Conservation (phyloP, 169 alveolate genomes). For the Perkinsus marinus region DNA sequence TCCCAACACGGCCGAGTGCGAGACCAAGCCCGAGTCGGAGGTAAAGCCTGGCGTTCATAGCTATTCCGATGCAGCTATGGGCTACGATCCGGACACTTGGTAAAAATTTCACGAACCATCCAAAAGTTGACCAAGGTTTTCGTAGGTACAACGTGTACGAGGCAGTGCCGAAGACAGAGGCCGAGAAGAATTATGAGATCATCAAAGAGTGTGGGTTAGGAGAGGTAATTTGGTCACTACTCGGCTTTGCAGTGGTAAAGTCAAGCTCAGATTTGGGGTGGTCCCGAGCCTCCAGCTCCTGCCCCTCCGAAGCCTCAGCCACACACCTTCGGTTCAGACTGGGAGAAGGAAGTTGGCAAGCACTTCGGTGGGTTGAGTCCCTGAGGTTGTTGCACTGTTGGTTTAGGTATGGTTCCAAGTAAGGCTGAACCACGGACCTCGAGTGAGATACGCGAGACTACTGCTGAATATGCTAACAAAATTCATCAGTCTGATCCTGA, state of each 20-base stretch:
- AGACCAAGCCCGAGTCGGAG: neutral
- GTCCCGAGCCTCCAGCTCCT: neutral
- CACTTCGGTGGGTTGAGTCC: neutral
- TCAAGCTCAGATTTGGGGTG: neutral
- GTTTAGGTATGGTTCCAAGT: neutral
- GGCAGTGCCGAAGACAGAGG: neutral
- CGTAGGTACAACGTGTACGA: neutral
- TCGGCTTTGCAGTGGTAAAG: neutral
- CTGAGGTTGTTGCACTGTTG: neutral
- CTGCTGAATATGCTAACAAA: neutral
- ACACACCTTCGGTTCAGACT: neutral
- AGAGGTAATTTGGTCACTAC: neutral
- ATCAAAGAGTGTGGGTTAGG: neutral
- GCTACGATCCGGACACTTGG: neutral
- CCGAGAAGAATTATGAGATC: neutral
- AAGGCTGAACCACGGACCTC: neutral
- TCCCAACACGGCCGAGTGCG: neutral
- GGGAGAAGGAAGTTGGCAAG: neutral
- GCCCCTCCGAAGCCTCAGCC: neutral
- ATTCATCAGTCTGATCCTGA: neutral
- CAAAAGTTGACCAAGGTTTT: neutral
- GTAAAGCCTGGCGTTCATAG: neutral
- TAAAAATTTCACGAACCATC: too few species aligned
- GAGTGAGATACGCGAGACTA: neutral
- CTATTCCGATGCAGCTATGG: neutral